Evolutionary conservation across 768 basidiomycete genomes (phyloP).

Genomic region (Rhodotorula kratochvilovae): DNA sequence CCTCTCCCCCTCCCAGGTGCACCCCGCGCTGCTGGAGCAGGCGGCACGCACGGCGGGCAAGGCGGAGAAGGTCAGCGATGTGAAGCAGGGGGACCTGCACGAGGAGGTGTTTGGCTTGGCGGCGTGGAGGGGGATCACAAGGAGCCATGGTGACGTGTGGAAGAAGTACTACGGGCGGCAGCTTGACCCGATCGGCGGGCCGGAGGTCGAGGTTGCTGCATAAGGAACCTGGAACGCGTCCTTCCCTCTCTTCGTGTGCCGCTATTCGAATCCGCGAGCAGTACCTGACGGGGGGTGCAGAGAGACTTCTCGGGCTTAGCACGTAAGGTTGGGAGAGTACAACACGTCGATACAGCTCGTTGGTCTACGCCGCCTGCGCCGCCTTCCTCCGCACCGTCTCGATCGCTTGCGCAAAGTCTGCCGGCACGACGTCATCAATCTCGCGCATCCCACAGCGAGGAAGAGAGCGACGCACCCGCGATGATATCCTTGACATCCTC

Average conservation of each 20-base stretch:
- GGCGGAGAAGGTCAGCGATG: background rate
- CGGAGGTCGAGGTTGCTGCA: background rate
- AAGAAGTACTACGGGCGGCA: conserved; percentile 22
- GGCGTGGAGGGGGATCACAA: conserved; percentile 30
- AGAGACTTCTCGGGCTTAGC: no score
- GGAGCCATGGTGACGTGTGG: conserved; percentile 20
- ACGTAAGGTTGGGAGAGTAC: no score
- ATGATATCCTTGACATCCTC: conserved; percentile 47
- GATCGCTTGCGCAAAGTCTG: conserved; percentile 50
- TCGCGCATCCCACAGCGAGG: background rate
- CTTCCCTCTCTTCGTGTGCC: no score
- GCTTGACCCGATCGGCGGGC: conserved; percentile 16
- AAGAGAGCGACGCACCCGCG: conserved; percentile 33
- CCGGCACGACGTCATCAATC: no score
- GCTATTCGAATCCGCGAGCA: no score
- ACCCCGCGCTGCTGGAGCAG: background rate
- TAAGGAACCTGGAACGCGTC: no score
- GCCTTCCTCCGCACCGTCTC: conserved; percentile 6
- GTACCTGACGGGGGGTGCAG: no score
- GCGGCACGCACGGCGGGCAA: background rate
- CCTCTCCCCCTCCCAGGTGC: background rate
- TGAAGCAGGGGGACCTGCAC: conserved; percentile 20
- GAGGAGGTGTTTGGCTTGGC: conserved; percentile 24
- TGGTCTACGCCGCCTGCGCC: background rate
- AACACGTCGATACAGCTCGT: no score